Percentiles rank a stretch among this genome's conserved stretches.
These are phyloP conservation scores for Helotiales sp. DNA, from an alignment of 2,329 filamentous ascomycete species.

Conservation along the genomic window DNA sequence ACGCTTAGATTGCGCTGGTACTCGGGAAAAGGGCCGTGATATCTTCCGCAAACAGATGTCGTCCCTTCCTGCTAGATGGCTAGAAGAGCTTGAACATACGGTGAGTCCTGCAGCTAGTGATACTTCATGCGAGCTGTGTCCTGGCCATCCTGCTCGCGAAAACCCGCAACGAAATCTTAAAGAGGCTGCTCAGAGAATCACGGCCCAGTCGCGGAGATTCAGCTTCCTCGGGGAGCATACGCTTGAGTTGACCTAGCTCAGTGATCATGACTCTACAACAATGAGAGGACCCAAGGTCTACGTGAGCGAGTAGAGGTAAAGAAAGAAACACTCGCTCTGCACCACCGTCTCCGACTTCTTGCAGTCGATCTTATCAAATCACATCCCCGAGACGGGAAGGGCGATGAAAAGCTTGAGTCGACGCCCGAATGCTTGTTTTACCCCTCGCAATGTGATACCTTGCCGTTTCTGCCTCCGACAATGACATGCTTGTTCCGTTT, in stretches of 20 bases:
- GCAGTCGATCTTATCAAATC: not conserved
- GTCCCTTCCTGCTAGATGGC: too few species aligned
- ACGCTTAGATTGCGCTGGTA: not conserved
- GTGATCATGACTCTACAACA: not conserved
- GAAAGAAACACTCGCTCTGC: not conserved
- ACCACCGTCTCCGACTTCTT: not conserved
- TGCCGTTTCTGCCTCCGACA: not conserved
- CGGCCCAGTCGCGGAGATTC: not conserved
- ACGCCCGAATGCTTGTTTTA: not conserved
- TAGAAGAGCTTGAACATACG: not conserved
- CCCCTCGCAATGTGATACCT: not conserved
- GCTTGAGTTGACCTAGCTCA: too few species aligned
- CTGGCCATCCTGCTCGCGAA: not conserved
- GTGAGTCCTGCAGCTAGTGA: not conserved
- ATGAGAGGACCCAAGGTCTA: too few species aligned
- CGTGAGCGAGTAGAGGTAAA: too few species aligned
- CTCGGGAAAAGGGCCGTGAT: too few species aligned
- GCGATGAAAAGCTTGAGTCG: conserved; percentile 2
- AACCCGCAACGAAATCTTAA: not conserved
- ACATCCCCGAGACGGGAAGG: not conserved
- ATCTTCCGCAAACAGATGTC: too few species aligned
- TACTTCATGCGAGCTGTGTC: not conserved
- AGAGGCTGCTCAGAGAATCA: not conserved
- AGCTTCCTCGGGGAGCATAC: not conserved
- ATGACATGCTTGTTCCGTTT: not conserved